phyloP scores from a whole-genome alignment of 352 stramenopile species.

The Pythium sp. region DNA sequence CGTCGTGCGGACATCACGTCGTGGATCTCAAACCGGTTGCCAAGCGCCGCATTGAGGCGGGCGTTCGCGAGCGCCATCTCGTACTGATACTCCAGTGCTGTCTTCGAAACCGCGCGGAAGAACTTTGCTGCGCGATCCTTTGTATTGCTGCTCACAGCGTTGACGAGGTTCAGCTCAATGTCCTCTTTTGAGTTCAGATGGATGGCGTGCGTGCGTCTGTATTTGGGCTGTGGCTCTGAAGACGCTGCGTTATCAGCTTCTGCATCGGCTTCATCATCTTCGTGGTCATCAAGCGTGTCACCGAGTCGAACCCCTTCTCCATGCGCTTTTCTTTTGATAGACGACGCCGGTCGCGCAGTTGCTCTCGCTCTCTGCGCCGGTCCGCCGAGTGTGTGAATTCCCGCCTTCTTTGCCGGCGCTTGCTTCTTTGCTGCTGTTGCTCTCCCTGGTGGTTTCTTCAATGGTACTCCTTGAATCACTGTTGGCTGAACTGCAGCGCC shows the following conservation, averaged over 20 bases:
- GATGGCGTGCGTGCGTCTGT: constrained; percentile 45
- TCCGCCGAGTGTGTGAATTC: constrained; percentile 53
- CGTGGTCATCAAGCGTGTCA: constrained; percentile 37
- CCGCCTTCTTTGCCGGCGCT: constrained; percentile 17
- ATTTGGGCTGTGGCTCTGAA: constrained; percentile 33
- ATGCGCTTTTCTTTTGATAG: constrained; percentile 40
- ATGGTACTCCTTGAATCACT: constrained; percentile 19
- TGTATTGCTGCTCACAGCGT: constrained; percentile 58
- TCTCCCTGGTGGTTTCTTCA: constrained; percentile 11
- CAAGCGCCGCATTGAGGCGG: constrained; percentile 65
- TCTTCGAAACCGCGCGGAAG: constrained; percentile 71
- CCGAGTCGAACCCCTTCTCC: constrained; percentile 55
- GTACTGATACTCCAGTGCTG: constrained; percentile 80
- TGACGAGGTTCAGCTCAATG: constrained; percentile 55
- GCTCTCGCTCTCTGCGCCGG: constrained; percentile 7
- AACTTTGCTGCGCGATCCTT: constrained; percentile 70
- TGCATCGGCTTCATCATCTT: constrained; percentile 18
- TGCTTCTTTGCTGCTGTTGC: constrained; percentile 7
- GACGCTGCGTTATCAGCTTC: background rate
- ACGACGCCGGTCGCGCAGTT: constrained; percentile 15
- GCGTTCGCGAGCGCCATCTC: constrained; percentile 70
- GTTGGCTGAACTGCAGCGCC: constrained; percentile 14
- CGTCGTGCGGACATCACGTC: constrained; percentile 27
- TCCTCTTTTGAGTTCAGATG: constrained; percentile 79
- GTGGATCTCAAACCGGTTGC: constrained; percentile 57